Percentiles rank a stretch among this genome's conserved stretches.
Evolutionary conservation across 176 grass and related monocot species (phyloP).

Genomic region (Rhynchospora tenuis): DNA sequence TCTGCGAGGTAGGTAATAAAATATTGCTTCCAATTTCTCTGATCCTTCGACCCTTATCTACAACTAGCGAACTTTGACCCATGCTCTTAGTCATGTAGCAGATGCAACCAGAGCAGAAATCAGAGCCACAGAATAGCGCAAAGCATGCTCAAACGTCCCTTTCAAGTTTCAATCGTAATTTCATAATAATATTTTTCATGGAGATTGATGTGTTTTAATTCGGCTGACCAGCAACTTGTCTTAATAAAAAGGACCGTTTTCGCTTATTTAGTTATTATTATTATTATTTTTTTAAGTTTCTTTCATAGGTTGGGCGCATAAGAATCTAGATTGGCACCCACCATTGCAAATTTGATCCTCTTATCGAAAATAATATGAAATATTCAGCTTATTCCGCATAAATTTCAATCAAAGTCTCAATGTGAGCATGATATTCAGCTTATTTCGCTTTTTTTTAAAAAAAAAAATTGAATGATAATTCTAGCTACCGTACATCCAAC

Average conservation of each 20-base stretch:
- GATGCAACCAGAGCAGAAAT: background rate
- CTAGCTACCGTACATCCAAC: too few relatives aligned
- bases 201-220: background rate
- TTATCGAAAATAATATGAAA: too few relatives aligned
- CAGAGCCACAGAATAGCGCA: background rate
- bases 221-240: background rate
- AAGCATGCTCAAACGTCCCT: background rate
- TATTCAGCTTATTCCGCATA: too few relatives aligned
- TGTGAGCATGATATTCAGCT: too few relatives aligned
- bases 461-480: too few relatives aligned
- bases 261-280: too few relatives aligned
- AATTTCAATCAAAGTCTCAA: too few relatives aligned
- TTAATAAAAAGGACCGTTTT: background rate
- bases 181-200: background rate
- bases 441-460: too few relatives aligned
- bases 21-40: background rate
- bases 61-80: background rate
- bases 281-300: too few relatives aligned
- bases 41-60: background rate
- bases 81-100: background rate
- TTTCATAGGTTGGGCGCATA: too few relatives aligned
- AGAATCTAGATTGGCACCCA: too few relatives aligned
- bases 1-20: background rate
- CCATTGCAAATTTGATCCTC: too few relatives aligned
- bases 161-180: conserved; percentile 2